phyloP scores from a whole-genome alignment of 1,284 basidiomycete genomes.

The Austropuccinia psidii region DNA sequence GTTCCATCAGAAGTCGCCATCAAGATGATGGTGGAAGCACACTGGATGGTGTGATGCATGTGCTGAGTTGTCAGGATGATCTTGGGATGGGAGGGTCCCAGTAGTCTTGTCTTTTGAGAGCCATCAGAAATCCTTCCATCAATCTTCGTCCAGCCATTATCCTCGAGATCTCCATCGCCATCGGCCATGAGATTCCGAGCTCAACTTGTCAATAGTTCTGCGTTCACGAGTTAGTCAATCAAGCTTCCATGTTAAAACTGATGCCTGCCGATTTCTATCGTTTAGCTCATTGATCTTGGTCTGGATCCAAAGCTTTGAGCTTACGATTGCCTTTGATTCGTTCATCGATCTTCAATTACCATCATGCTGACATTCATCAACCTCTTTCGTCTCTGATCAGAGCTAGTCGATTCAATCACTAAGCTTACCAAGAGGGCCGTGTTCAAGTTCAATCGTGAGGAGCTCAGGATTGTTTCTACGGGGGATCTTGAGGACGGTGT shows the following conservation, averaged over 20 bases:
- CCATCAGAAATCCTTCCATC: too few relatives aligned
- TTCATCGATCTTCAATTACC: neutral
- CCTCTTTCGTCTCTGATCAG: neutral
- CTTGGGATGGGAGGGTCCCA: too few relatives aligned
- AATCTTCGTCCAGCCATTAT: too few relatives aligned
- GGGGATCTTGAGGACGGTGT: slow-evolving; percentile 32
- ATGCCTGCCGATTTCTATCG: neutral
- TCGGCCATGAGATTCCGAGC: slow-evolving; percentile 32
- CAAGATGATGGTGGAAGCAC: too few relatives aligned
- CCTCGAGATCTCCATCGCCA: too few relatives aligned
- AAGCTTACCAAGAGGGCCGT: slow-evolving; percentile 25
- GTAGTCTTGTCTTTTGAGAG: too few relatives aligned
- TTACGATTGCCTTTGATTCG: too few relatives aligned
- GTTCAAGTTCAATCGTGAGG: slow-evolving; percentile 2
- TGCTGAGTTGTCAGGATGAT: too few relatives aligned
- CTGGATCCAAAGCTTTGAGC: too few relatives aligned
- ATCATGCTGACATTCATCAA: neutral
- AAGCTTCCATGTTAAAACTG: too few relatives aligned
- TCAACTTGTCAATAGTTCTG: slow-evolving; percentile 1
- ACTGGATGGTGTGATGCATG: too few relatives aligned
- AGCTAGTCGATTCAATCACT: slow-evolving; percentile 22
- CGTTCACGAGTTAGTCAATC: slow-evolving; percentile 28
- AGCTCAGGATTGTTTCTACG: slow-evolving; percentile 9
- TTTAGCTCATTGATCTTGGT: neutral
- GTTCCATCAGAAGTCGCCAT: too few relatives aligned